A percentile compares a stretch with the other conserved stretches of the same genome.
Conservation (phyloP, 129 eudicot species). For the Pseudognaphalium luteoalbum region DNA sequence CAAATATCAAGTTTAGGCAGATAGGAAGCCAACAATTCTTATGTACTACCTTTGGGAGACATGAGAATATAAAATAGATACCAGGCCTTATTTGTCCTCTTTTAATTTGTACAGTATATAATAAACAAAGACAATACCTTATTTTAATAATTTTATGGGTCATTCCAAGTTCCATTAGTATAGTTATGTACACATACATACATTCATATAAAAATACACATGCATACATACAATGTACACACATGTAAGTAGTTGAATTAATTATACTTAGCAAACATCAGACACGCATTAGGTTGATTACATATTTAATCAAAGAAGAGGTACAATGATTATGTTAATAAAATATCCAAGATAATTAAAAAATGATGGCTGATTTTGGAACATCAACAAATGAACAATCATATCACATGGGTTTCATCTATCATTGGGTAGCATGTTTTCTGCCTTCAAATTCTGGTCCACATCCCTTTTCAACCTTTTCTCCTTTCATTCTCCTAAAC, state of each 20-base stretch:
- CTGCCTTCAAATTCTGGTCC: neutral
- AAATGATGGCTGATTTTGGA: conserved; percentile 13
- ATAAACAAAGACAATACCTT: neutral
- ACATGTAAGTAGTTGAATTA: neutral
- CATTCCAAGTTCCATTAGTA: no score
- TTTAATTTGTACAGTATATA: neutral
- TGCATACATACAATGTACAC: neutral
- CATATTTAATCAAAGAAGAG: neutral
- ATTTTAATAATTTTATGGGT: no score
- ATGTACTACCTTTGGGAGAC: conserved; percentile 32
- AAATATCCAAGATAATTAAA: neutral
- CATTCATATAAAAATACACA: neutral
- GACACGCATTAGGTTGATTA: neutral
- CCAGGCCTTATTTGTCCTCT: neutral
- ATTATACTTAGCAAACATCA: neutral
- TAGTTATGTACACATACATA: no score
- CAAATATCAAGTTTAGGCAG: conserved; percentile 14
- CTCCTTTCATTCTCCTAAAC: neutral
- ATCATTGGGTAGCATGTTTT: conserved; percentile 14
- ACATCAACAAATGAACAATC: conserved; percentile 6
- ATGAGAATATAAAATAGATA: conserved; percentile 23
- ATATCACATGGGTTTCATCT: conserved; percentile 13
- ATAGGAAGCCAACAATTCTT: conserved; percentile 20
- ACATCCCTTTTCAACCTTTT: neutral
- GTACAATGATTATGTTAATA: neutral